A percentile compares a stretch with the other conserved stretches of the same genome.
These are phyloP conservation scores for Adenanthera pavonina DNA, from an alignment of 306 rosid species.

Conservation along the genomic window DNA sequence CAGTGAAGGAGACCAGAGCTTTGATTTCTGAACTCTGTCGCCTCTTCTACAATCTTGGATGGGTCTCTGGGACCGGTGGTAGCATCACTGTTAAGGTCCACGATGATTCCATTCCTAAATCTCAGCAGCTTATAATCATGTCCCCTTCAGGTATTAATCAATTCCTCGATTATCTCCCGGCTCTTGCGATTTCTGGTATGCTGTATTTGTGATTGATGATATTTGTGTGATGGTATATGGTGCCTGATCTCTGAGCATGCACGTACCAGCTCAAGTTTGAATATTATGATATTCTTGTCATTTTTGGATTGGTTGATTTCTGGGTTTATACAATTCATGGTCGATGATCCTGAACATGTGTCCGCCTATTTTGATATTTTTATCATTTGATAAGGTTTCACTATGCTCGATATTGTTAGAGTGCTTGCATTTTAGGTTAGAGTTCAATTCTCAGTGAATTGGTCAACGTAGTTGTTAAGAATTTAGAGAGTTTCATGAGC, in stretches of 20 bases:
- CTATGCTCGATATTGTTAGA: conserved; percentile 18
- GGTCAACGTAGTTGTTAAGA: background rate
- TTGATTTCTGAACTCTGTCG: conserved; percentile 90
- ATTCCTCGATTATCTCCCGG: background rate
- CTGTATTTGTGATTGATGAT: background rate
- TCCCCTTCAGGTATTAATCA: conserved; percentile 76
- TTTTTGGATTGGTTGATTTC: conserved; percentile 32
- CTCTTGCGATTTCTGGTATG: conserved; percentile 15
- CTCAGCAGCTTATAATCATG: conserved; percentile 77
- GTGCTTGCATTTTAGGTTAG: background rate
- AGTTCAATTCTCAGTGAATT: background rate
- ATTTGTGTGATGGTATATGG: background rate
- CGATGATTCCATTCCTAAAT: conserved; percentile 75
- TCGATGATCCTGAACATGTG: conserved; percentile 14
- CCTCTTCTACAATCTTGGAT: conserved; percentile 85
- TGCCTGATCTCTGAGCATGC: background rate
- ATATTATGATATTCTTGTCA: background rate
- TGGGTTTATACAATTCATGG: conserved; percentile 27
- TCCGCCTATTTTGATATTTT: background rate
- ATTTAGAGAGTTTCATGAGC: background rate
- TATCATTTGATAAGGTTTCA: background rate
- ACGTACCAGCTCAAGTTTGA: background rate
- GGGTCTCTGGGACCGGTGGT: conserved; percentile 98
- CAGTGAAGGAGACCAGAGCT: conserved; percentile 72
- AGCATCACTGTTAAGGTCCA: conserved; percentile 87